Percentiles rank a stretch among this genome's conserved stretches.
These are phyloP conservation scores for Cutaneotrichosporon sp. DNA, from an alignment of 1,284 basidiomycete genomes.

Conservation along the genomic window DNA sequence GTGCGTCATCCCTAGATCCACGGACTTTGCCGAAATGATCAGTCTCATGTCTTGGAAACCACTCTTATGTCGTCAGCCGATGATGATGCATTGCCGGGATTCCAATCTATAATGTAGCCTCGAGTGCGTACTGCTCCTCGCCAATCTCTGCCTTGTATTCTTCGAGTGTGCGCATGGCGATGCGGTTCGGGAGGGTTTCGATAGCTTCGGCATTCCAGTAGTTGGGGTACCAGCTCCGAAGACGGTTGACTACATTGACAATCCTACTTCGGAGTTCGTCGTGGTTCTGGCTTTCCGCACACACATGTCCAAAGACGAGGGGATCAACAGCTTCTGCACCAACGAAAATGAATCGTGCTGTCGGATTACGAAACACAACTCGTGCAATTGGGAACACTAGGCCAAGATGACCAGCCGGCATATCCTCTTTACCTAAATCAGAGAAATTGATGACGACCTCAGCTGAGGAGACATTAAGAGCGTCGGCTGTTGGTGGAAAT, in stretches of 20 bases:
- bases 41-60: too few relatives aligned
- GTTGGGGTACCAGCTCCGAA: slow-evolving; percentile 5
- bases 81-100: neutral
- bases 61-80: neutral
- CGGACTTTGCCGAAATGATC: neutral
- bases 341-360: neutral
- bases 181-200: neutral
- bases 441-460: slow-evolving; percentile 20
- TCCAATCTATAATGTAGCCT: neutral
- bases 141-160: slow-evolving; percentile 8
- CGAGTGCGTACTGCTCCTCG: neutral
- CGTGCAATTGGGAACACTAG: neutral
- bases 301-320: neutral
- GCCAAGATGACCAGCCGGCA: neutral
- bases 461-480: neutral
- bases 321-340: neutral
- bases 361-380: slow-evolving; percentile 3
- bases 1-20: neutral
- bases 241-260: neutral
- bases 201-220: neutral
- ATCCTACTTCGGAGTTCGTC: neutral
- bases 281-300: neutral
- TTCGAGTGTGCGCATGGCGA: neutral
- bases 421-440: neutral
- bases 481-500: neutral